A percentile compares a stretch with the other conserved stretches of the same genome.
Evolutionary conservation across 345 rosid species (phyloP).

Genomic region (Syzygium oleosum): DNA sequence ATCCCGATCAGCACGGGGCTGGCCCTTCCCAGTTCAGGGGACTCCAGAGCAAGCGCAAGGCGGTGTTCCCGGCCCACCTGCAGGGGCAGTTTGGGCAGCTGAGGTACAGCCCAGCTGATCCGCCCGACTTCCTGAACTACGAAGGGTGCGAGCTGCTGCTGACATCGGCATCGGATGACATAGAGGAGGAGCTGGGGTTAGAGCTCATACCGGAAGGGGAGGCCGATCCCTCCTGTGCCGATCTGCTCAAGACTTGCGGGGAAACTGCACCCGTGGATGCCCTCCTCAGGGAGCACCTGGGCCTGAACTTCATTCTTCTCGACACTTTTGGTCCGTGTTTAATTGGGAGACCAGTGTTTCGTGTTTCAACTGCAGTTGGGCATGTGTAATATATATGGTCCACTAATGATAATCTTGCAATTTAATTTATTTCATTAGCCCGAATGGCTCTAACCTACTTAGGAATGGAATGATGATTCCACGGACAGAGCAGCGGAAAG

Average conservation of each 20-base stretch:
- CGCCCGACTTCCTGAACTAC: conserved; percentile 56
- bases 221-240: conserved; percentile 38
- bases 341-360: not conserved
- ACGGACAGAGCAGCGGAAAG: no score
- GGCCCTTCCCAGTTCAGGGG: conserved; percentile 27
- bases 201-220: conserved; percentile 17
- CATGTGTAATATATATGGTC: not conserved
- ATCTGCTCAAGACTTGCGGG: conserved; percentile 50
- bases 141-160: conserved; percentile 74
- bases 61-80: conserved; percentile 53
- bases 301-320: conserved; percentile 2
- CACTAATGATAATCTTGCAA: not conserved
- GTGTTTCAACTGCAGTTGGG: not conserved
- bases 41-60: conserved; percentile 51
- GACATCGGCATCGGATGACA: conserved; percentile 55
- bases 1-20: conserved; percentile 30
- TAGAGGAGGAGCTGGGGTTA: conserved; percentile 57
- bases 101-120: conserved; percentile 45
- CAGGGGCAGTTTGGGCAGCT: conserved; percentile 43
- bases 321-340: not conserved
- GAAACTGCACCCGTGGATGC: conserved; percentile 20
- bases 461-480: no score
- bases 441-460: no score
- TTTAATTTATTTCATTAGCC: no score
- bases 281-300: conserved; percentile 57